Evolutionary conservation across 306 rosid genomes (phyloP), one percentile per base, ranked within the genome.

Genomic region (Rosa lucieae): DNA sequence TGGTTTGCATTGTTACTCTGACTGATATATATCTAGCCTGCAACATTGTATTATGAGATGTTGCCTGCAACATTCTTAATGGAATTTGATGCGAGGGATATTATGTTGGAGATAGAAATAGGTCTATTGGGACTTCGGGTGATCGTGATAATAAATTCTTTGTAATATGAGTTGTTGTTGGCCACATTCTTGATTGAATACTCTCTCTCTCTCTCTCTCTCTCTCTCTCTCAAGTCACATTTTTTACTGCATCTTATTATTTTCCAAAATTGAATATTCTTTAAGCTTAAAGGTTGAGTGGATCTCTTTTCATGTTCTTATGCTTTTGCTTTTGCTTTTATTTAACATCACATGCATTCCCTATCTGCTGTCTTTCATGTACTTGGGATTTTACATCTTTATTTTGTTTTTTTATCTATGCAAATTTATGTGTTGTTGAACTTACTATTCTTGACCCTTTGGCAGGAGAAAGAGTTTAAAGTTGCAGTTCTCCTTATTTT

Each of bases 401-500:
- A 9, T 17, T 29, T 29, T 29, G 29, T 29, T 29, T 29, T 29
- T 63, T 63, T 52, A 23, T 29, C 43, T 29, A 29, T 29, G 29
- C 53, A 52, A 72, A 32, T 37, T 47, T 77, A 3, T 49, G 9
- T 40, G n/a, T 48, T 46, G 4, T 37, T 29, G 66, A 58, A 53
- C 40, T 69, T 44, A 67, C 17, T 75, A 62, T 70, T 70, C 72
- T 66, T 82, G 63, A 46, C 1, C 70, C 55, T 49, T 76, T 75
- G 65, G 74, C 90, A 95, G 99, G 99, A 95, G 86, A 98, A 95
- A 88, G 99, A 95, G 78, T 87, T 95, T 74, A 90, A 86, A 81
- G 99, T 98, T 74, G 93, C 99, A n/a, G 92, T 92, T 63, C 96
- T 88, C 80, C 97, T 95, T 80, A 86, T 95, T 80, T 95, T 89